Percentiles rank a stretch among this genome's conserved stretches.
phyloP scores from a whole-genome alignment of 2,329 filamentous ascomycete species.

The Colletotrichum scovillei region DNA sequence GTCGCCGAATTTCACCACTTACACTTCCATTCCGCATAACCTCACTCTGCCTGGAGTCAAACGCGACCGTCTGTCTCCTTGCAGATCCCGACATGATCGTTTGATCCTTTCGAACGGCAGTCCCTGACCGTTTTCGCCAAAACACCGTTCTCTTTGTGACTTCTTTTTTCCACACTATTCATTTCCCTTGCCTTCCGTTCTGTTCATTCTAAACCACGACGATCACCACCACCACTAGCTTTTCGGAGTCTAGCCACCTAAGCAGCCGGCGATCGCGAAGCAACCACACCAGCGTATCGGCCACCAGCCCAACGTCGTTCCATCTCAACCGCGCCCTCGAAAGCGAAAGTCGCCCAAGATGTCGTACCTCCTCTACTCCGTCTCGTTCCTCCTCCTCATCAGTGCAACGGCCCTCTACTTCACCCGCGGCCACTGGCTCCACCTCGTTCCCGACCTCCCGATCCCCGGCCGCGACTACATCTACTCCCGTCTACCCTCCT shows the following conservation, averaged over 20 bases:
- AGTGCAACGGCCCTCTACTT: constrained; percentile 82
- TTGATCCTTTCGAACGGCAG: constrained; percentile 24
- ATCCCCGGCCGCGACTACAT: constrained; percentile 69
- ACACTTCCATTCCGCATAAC: background rate
- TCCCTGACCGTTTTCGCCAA: constrained; percentile 11
- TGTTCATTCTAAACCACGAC: background rate
- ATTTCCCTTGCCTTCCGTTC: background rate
- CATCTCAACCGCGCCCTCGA: background rate
- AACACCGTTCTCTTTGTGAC: background rate
- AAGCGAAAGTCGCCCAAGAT: constrained; percentile 58
- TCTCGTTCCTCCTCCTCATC: constrained; percentile 78
- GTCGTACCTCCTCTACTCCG: constrained; percentile 83
- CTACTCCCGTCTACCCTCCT: constrained; percentile 81
- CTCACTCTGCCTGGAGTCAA: background rate
- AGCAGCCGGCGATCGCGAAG: background rate
- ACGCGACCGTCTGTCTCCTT: background rate
- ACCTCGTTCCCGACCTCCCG: constrained; percentile 70
- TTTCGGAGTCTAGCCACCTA: background rate
- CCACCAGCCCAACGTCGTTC: background rate
- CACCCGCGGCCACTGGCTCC: constrained; percentile 82
- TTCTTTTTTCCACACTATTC: background rate
- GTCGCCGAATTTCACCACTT: background rate
- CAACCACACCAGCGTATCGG: background rate
- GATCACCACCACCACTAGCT: background rate
- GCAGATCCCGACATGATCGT: constrained; percentile 13